These are phyloP conservation scores for Kazachstania kunashirensis DNA, from an alignment of 805 yeast species.

Conservation along the genomic window DNA sequence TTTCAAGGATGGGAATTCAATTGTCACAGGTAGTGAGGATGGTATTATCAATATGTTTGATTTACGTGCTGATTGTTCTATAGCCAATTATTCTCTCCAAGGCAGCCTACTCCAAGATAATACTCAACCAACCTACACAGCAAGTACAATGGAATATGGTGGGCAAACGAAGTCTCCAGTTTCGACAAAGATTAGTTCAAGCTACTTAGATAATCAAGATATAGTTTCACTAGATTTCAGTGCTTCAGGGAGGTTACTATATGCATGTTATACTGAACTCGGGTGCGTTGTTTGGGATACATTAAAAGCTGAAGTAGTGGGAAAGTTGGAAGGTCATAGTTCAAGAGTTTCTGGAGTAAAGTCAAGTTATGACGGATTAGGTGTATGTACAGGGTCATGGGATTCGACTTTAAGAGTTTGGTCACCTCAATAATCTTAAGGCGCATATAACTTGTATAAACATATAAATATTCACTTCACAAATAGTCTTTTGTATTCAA, in stretches of 20 bases:
- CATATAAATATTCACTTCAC: no score
- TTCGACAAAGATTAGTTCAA: constrained; percentile 12
- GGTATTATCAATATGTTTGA: constrained; percentile 64
- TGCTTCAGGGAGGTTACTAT: constrained; percentile 61
- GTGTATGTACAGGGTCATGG: constrained; percentile 73
- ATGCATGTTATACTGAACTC: constrained; percentile 65
- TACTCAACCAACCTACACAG: constrained; percentile 14
- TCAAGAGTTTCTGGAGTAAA: constrained; percentile 54
- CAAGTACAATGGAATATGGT: constrained; percentile 20
- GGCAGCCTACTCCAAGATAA: constrained; percentile 9
- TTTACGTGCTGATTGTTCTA: constrained; percentile 62
- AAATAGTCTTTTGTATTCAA: no score
- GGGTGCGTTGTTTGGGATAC: constrained; percentile 75
- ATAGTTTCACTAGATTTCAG: constrained; percentile 67
- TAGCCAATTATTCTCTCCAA: constrained; percentile 39
- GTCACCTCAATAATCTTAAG: constrained; percentile 35
- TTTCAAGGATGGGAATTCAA: constrained; percentile 62
- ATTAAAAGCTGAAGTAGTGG: constrained; percentile 54
- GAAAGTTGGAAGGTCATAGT: constrained; percentile 54
- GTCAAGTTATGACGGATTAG: constrained; percentile 65
- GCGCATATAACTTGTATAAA: no score
- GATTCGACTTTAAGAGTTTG: constrained; percentile 64
- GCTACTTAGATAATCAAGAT: constrained; percentile 50
- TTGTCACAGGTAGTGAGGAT: constrained; percentile 73
- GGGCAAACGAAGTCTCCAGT: constrained; percentile 17